Evolutionary conservation across 228 moss, liverwort and hornwort genomes (phyloP), one percentile per base, ranked within the genome.

Genomic region (Sphagnum fallax): DNA sequence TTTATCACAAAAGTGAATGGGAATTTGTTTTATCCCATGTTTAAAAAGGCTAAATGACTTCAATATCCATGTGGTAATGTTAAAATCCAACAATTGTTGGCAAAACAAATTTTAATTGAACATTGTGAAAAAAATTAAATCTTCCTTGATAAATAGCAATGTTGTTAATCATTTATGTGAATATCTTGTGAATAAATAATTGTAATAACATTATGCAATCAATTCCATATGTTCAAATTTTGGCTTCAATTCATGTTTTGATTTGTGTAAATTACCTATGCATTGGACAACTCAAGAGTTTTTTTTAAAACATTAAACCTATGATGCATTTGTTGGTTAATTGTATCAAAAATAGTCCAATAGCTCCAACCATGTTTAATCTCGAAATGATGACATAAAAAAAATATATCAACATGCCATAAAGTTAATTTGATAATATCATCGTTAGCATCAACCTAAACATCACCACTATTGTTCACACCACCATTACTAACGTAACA

Each of bases 381-480:
- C 8, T 83, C 88, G 88, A 14, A 92, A 98, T 50, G 98, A 98
- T 57, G 91, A 93, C 50, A 85, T 81, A n/a, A 65, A 91, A 91
- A 74, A 90, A 97, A 68, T 97, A 93, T 91, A 88, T 89, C 64
- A 88, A 89, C 65, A 80, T 91, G 57, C 91, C 91, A 6, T 79
- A 93, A 61, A 91, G 97, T 75, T 98, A 93, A 49, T 98, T 93
- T 70, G 97, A 98, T 60, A 98, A 91, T 82, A 98, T 77, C 75
- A 98, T 87, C 32, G 88, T 91, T 8, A 98, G 88, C 77, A 72
- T 98, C 67, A 93, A 84, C 62, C 68, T 88, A 65, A 84, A 91
- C 81, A 93, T 91, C 47, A 93, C 89, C 12, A 91, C 98, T 14
- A 91, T 90, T 9, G 91, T 92, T 76, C 79, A 88, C 63, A 71